A percentile compares a stretch with the other conserved stretches of the same genome.
Evolutionary conservation across 1,284 basidiomycete genomes (phyloP).

Genomic region (Trametes hirsuta): DNA sequence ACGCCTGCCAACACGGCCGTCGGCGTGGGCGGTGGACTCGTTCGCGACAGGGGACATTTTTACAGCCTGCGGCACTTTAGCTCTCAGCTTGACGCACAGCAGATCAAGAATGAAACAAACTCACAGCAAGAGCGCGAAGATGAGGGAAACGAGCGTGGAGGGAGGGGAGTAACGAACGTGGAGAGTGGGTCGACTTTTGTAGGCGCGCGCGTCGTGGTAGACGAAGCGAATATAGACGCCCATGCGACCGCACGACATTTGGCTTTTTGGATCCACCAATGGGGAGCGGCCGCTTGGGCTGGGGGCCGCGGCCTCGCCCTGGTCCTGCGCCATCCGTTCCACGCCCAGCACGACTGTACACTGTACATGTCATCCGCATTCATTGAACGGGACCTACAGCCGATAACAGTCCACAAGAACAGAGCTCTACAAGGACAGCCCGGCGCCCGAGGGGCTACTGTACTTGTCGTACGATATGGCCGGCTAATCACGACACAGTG

Average conservation of each 20-base stretch:
- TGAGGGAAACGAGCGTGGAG: not conserved
- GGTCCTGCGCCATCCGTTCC: too few species aligned
- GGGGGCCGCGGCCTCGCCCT: too few species aligned
- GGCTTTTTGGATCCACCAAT: not conserved
- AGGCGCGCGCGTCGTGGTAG: not conserved
- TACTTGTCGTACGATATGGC: too few species aligned
- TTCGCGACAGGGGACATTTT: constrained; percentile 33
- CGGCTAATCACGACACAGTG: too few species aligned
- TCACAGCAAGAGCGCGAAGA: not conserved
- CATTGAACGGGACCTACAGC: too few species aligned
- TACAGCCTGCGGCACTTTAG: not conserved
- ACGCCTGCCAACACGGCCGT: constrained; percentile 82
- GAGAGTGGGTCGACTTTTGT: constrained; percentile 14
- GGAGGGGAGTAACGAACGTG: constrained; percentile 6
- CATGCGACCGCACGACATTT: constrained; percentile 10
- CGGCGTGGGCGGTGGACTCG: constrained; percentile 39
- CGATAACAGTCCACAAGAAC: too few species aligned
- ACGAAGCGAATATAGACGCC: not conserved
- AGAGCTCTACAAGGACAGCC: too few species aligned
- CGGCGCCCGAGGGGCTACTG: too few species aligned
- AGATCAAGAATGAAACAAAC: not conserved
- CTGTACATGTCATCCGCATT: too few species aligned
- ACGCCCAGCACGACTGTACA: too few species aligned
- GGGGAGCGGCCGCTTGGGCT: too few species aligned
- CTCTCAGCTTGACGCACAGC: not conserved